These are phyloP conservation scores for Boletus tomentosulus DNA, from an alignment of 768 basidiomycete species.

Conservation along the genomic window DNA sequence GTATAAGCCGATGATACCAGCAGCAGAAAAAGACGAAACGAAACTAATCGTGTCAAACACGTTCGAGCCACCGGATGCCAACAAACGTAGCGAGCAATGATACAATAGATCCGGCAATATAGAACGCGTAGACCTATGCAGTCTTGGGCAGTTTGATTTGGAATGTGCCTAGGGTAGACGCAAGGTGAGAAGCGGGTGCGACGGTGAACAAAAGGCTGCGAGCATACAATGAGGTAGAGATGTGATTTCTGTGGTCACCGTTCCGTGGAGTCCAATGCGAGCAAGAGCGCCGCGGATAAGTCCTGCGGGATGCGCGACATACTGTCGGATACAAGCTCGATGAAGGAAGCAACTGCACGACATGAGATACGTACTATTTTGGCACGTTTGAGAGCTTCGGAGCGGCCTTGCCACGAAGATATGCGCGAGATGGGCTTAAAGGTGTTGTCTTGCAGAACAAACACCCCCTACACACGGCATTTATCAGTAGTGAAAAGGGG, in stretches of 20 bases:
- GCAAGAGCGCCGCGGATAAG: constrained; percentile 79
- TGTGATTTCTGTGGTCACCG: constrained; percentile 74
- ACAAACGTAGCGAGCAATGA: too few species aligned
- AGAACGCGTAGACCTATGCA: constrained; percentile 22
- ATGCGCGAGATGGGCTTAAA: constrained; percentile 83
- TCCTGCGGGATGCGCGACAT: constrained; percentile 77
- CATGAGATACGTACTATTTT: constrained; percentile 51
- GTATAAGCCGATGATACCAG: too few species aligned
- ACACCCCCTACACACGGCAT: constrained; percentile 64
- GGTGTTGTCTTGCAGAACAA: constrained; percentile 87
- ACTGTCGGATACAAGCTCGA: constrained; percentile 40
- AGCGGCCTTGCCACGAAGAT: constrained; percentile 75
- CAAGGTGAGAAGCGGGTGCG: background rate
- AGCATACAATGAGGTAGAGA: constrained; percentile 80
- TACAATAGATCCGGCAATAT: too few species aligned
- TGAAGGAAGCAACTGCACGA: background rate
- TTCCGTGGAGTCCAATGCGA: constrained; percentile 71
- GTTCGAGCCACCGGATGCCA: too few species aligned
- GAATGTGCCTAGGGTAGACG: constrained; percentile 58
- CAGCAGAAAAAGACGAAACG: too few species aligned
- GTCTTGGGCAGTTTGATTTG: constrained; percentile 77
- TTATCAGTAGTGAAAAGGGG: background rate
- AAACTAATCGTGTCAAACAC: too few species aligned
- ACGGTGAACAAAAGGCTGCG: background rate
- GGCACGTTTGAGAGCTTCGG: constrained; percentile 67